phyloP scores from a whole-genome alignment of 495 filamentous ascomycete species.

The Tuber melanosporum region DNA sequence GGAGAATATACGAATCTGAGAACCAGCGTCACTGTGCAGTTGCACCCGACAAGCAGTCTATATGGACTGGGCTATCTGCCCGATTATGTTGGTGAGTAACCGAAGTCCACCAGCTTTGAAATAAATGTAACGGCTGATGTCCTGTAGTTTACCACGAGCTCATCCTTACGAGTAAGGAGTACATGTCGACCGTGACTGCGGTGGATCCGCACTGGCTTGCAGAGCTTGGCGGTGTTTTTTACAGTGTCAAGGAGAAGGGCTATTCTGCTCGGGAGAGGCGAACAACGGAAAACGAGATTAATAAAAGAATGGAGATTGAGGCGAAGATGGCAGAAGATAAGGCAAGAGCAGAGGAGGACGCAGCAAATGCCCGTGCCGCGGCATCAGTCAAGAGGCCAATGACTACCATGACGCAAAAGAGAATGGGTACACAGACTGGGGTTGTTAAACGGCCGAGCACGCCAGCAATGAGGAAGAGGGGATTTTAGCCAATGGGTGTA shows the following conservation, averaged over 20 bases:
- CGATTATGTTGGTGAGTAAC: constrained; percentile 65
- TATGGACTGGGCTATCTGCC: constrained; percentile 90
- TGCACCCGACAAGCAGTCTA: constrained; percentile 88
- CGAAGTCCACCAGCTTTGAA: neutral
- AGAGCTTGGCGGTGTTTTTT: constrained; percentile 97
- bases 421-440: constrained; percentile 33
- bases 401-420: constrained; percentile 27
- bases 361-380: constrained; percentile 50
- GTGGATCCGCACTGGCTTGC: constrained; percentile 98
- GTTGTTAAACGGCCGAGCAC: constrained; percentile 40
- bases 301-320: constrained; percentile 91
- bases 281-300: constrained; percentile 90
- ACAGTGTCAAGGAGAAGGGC: constrained; percentile 95
- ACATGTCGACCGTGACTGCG: constrained; percentile 95
- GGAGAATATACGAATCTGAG: constrained; percentile 96
- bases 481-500: constrained; percentile 18
- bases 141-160: constrained; percentile 82
- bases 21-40: constrained; percentile 84
- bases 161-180: constrained; percentile 93
- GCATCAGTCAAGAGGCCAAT: constrained; percentile 32
- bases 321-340: constrained; percentile 86
- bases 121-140: constrained; percentile 1
- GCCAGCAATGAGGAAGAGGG: constrained; percentile 36
- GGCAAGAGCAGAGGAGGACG: constrained; percentile 58
- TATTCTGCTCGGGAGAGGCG: constrained; percentile 84